Base-by-base conservation (phyloP, 139 green algal genomes). In the Coelastrella sp. region DNA sequence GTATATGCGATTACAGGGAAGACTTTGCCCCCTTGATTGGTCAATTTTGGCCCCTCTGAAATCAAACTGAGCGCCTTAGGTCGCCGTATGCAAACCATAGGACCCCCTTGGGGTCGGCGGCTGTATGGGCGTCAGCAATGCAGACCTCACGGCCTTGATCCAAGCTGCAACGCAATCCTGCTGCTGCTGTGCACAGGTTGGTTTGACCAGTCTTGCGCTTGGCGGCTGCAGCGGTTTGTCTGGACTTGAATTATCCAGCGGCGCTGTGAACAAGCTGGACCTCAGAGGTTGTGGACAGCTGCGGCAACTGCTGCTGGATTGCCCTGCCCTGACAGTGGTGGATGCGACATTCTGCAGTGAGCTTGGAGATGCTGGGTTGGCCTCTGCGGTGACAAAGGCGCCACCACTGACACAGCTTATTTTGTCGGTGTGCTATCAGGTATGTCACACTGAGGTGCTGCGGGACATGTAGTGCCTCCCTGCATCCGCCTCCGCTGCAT, bases 281-380 rank as follows among this genome's bases (percentile, higher is more conserved):
- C 82, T 94, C 56, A 81, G 84, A 23, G 92, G 92, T 76, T 94
- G 91, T 79, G 84, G 89, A 59, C 56, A 78, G 65, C 80, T 95
- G 89, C 74, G n/a, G 23, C 11, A 32, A 14, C 54, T 94, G 76
- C 47, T 13, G 7, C 91, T 95, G 84, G 23, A 79, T 80, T 93
- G 90, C 85, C 92, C 90, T 57, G 59, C 64, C 6, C 93, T 96
- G 16, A 7, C 73, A 19, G 23, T 66, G 3, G 57, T 96, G 60
- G 94, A 96, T 66, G 93, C 94, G 54, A 95, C 90, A 23, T 96
- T 96, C 90, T 96, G 94, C 93, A 75, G 71, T 14, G 88, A 73
- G 6, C 73, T 96, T 4, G 54, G 47, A 8, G 92, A 93, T 73
- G 65, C 61, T 5, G 91, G 91, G 20, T 73, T 93, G 23, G 73